Conservation (phyloP, 2,329 filamentous ascomycete species). For the Purpureocillium takamizusanense region DNA sequence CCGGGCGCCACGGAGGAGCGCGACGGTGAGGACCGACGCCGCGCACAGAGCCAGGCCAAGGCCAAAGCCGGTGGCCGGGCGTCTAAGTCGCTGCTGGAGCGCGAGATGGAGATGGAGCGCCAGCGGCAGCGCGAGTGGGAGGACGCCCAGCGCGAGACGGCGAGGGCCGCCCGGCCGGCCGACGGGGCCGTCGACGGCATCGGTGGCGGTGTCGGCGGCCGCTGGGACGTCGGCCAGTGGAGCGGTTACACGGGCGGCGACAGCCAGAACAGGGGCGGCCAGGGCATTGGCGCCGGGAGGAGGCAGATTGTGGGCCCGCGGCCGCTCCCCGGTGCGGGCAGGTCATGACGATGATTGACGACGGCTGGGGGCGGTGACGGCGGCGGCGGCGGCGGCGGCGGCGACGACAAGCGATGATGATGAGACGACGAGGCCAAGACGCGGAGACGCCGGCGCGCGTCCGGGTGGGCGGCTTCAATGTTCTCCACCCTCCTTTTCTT, state of each 20-base stretch:
- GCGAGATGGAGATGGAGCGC: conserved; percentile 73
- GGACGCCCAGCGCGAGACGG: conserved; percentile 58
- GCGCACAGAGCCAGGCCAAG: conserved; percentile 46
- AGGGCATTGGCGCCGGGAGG: conserved; percentile 60
- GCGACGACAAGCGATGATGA: too few species aligned
- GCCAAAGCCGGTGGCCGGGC: conserved; percentile 57
- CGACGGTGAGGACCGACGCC: conserved; percentile 52
- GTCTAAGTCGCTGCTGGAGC: conserved; percentile 62
- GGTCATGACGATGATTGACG: conserved; percentile 9
- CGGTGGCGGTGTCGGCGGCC: conserved; percentile 56
- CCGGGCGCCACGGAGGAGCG: conserved; percentile 51
- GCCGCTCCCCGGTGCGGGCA: conserved; percentile 44
- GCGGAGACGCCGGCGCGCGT: too few species aligned
- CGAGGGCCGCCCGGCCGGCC: conserved; percentile 40
- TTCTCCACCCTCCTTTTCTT: too few species aligned
- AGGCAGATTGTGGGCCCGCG: conserved; percentile 74
- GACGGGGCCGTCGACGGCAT: conserved; percentile 49
- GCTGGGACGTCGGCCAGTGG: conserved; percentile 73
- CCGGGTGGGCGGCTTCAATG: too few species aligned
- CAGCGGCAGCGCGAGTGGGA: conserved; percentile 76
- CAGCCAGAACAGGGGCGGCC: conserved; percentile 56
- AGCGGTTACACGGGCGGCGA: conserved; percentile 67
- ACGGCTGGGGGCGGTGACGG: too few species aligned
- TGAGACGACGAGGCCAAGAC: too few species aligned
- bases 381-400: too few species aligned